A percentile compares a stretch with the other conserved stretches of the same genome.
phyloP scores from a whole-genome alignment of 768 basidiomycete genomes.

The Termitomyces sp. region DNA sequence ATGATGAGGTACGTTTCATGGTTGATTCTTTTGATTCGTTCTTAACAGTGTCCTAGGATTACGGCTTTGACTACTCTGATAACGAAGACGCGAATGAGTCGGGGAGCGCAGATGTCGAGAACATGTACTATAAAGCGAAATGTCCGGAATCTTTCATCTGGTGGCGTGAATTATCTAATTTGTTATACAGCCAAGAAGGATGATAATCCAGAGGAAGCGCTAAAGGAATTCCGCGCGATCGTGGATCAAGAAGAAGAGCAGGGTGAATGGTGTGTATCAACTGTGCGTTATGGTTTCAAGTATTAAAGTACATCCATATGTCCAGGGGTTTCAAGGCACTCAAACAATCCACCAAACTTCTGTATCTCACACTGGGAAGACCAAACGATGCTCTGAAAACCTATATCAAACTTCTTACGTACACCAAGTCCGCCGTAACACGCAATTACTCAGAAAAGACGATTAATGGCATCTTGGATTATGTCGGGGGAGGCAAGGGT shows the following conservation, averaged over 20 bases:
- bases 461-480: constrained; percentile 97
- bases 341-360: constrained; percentile 94
- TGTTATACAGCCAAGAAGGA: constrained; percentile 76
- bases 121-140: constrained; percentile 97
- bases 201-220: constrained; percentile 85
- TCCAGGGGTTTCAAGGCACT: constrained; percentile 97
- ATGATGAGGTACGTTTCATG: constrained; percentile 59
- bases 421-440: constrained; percentile 94
- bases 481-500: constrained; percentile 87
- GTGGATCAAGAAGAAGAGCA: constrained; percentile 89
- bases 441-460: constrained; percentile 97
- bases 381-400: constrained; percentile 82
- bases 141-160: constrained; percentile 42
- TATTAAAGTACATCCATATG: neutral
- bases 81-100: constrained; percentile 77
- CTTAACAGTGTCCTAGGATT: constrained; percentile 51
- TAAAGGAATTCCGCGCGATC: constrained; percentile 85
- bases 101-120: constrained; percentile 87
- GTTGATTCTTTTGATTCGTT: constrained; percentile 1
- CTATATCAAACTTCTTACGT: constrained; percentile 81
- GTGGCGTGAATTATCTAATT: constrained; percentile 3
- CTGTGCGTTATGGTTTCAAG: neutral
- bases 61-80: constrained; percentile 96
- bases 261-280: constrained; percentile 75
- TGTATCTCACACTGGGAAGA: constrained; percentile 73